phyloP scores from a whole-genome alignment of 768 basidiomycete species.

The Boletus tomentosulus region DNA sequence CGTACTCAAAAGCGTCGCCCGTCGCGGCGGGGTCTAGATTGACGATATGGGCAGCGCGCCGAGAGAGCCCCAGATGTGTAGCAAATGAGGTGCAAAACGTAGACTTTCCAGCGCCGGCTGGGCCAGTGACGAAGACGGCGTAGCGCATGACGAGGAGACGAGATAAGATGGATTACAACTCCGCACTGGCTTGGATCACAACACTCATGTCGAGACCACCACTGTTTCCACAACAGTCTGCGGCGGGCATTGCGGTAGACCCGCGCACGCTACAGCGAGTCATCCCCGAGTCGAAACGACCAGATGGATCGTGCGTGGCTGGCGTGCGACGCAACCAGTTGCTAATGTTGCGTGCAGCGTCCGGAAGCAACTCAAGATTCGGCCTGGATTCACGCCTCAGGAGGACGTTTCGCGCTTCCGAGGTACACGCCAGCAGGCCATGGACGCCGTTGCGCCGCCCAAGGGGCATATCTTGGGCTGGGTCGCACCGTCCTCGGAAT shows the following conservation, averaged over 20 bases:
- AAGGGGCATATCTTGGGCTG: constrained; percentile 85
- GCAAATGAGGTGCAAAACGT: constrained; percentile 88
- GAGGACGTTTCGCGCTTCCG: constrained; percentile 90
- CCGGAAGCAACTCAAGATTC: constrained; percentile 83
- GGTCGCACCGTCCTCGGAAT: constrained; percentile 54
- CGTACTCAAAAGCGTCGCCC: constrained; percentile 82
- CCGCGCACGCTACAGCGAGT: constrained; percentile 84
- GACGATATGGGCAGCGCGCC: constrained; percentile 85
- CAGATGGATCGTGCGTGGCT: constrained; percentile 74
- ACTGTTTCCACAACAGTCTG: constrained; percentile 63
- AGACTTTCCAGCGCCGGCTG: constrained; percentile 96
- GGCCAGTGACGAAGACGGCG: constrained; percentile 88
- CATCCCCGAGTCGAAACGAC: constrained; percentile 76
- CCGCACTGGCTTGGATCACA: constrained; percentile 10
- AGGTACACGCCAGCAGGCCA: constrained; percentile 67
- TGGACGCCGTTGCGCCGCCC: constrained; percentile 59
- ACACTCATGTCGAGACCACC: constrained; percentile 69
- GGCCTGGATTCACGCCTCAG: constrained; percentile 92
- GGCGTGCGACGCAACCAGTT: constrained; percentile 4
- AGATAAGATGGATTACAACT: constrained; percentile 29
- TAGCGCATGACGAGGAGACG: constrained; percentile 60
- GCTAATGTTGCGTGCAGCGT: constrained; percentile 44
- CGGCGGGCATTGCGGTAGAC: constrained; percentile 79
- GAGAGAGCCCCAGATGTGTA: constrained; percentile 81
- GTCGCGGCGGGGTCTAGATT: constrained; percentile 96